phyloP scores from a whole-genome alignment of 139 green algal genomes.

The Chlamydomonas sp. region DNA sequence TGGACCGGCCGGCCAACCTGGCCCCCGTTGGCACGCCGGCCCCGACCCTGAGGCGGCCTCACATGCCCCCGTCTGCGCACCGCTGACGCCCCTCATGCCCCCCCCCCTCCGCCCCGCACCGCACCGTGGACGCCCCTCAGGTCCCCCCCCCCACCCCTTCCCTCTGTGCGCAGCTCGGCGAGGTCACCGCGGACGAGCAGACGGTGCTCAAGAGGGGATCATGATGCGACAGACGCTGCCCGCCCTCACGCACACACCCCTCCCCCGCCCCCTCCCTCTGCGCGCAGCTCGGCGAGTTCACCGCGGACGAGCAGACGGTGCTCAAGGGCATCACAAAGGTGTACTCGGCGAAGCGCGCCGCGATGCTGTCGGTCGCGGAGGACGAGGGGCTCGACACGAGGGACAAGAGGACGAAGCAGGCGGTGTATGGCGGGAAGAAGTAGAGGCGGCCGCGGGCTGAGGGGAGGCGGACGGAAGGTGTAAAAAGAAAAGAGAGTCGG shows the following conservation, averaged over 20 bases:
- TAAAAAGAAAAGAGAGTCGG: no score
- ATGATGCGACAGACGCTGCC: no score
- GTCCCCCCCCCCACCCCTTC: constrained; percentile 3
- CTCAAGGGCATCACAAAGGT: constrained; percentile 72
- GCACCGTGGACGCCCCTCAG: no score
- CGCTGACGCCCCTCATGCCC: no score
- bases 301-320: constrained; percentile 61
- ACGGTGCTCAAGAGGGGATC: constrained; percentile 75
- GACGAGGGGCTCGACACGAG: constrained; percentile 28
- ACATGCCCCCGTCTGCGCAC: no score
- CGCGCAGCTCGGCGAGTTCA: constrained; percentile 47
- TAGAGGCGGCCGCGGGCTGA: no score
- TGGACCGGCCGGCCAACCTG: no score
- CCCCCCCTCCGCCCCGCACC: no score
- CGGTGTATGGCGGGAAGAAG: constrained; percentile 24
- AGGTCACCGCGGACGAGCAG: constrained; percentile 52
- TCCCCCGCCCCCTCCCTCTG: constrained; percentile 32
- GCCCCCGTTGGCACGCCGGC: no score
- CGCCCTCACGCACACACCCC: constrained; percentile 5
- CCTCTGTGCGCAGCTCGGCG: constrained; percentile 50
- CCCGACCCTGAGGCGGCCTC: no score
- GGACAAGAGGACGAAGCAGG: constrained; percentile 20
- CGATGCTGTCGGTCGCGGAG: constrained; percentile 46
- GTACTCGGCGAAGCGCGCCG: constrained; percentile 48
- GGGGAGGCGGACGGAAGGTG: no score